Conservation (phyloP, 176 grass and related monocot species). For the Aegilops speltoides region DNA sequence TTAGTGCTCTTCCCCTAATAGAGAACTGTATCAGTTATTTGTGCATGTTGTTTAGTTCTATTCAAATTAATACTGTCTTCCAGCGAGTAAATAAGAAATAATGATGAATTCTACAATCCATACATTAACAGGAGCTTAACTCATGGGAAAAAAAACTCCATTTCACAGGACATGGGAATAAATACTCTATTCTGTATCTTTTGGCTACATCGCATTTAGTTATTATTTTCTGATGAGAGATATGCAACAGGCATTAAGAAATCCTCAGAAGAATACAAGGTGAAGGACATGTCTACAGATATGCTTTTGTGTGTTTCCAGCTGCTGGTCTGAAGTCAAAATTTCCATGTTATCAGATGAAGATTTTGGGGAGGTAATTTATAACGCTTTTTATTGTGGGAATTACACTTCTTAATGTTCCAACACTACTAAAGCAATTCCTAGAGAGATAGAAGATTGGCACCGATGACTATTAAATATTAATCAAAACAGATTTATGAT, state of each 20-base stretch:
- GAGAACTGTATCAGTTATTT: background rate
- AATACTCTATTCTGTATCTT: background rate
- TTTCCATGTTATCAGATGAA: slow-evolving; percentile 71
- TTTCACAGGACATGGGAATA: background rate
- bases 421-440: slow-evolving; percentile 9
- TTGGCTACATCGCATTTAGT: slow-evolving; percentile 8
- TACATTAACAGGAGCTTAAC: background rate
- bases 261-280: slow-evolving; percentile 63
- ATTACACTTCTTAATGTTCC: background rate
- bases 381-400: background rate
- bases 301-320: slow-evolving; percentile 58
- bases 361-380: slow-evolving; percentile 79
- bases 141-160: background rate
- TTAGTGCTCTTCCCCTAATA: background rate
- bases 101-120: background rate
- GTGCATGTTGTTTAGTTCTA: background rate
- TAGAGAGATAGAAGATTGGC: background rate
- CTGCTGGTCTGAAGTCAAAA: slow-evolving; percentile 53
- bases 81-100: slow-evolving; percentile 1
- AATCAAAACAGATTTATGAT: background rate
- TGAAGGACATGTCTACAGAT: slow-evolving; percentile 47
- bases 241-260: slow-evolving; percentile 60
- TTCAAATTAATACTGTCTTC: background rate
- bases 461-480: background rate
- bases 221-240: slow-evolving; percentile 20